phyloP scores from a whole-genome alignment of 2,329 filamentous ascomycete genomes.

The Phialocephala sp. region DNA sequence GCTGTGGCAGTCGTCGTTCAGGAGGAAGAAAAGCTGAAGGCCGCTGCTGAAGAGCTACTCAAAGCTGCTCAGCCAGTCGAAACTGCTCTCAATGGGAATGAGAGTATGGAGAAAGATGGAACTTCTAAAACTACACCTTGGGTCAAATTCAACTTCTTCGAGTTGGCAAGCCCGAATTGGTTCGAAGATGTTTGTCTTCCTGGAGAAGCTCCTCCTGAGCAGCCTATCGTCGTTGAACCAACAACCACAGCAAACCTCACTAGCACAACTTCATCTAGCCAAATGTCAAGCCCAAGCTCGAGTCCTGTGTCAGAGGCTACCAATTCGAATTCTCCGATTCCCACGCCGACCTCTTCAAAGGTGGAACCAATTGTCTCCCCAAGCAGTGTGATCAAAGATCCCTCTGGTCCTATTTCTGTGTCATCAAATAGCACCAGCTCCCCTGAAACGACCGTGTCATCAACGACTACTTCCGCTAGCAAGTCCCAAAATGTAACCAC shows the following conservation, averaged over 20 bases:
- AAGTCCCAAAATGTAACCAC: constrained; percentile 33
- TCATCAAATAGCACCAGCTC: constrained; percentile 22
- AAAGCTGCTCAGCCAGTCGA: constrained; percentile 15
- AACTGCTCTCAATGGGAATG: constrained; percentile 5
- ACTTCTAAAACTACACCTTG: constrained; percentile 14
- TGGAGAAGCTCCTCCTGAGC: constrained; percentile 23
- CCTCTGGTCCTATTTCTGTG: constrained; percentile 3
- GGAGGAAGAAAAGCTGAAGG: constrained; percentile 37
- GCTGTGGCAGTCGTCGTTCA: constrained; percentile 42
- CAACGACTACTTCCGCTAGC: constrained; percentile 18
- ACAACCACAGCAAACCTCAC: constrained; percentile 4
- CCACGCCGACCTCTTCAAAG: not conserved
- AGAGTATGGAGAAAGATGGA: not conserved
- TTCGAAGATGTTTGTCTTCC: constrained; percentile 26
- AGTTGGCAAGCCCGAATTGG: not conserved
- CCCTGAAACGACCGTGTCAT: constrained; percentile 21
- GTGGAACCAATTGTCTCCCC: not conserved
- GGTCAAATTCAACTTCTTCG: constrained; percentile 22
- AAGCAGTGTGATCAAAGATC: constrained; percentile 8
- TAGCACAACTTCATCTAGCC: not conserved
- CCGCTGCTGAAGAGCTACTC: constrained; percentile 25
- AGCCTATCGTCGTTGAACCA: constrained; percentile 4
- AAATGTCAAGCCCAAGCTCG: not conserved
- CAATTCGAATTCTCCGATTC: not conserved
- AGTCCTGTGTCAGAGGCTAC: not conserved